Conservation (phyloP, 2,329 filamentous ascomycete species). For the Setomelanomma holmii region DNA sequence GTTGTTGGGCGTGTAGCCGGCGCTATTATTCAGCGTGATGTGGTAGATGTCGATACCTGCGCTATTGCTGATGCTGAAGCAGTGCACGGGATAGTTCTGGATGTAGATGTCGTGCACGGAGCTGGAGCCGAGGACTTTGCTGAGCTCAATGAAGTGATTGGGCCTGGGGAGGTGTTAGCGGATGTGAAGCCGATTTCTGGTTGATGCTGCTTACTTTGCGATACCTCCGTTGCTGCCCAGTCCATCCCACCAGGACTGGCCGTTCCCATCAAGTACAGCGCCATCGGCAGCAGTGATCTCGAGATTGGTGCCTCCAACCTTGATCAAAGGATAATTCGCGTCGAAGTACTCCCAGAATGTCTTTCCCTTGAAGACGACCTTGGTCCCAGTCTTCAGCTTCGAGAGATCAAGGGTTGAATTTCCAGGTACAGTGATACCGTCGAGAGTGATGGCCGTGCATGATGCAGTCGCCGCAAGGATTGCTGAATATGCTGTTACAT, state of each 20-base stretch:
- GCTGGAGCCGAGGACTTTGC: constrained; percentile 48
- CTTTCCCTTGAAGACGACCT: constrained; percentile 47
- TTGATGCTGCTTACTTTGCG: constrained; percentile 27
- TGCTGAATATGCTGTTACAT: constrained; percentile 28
- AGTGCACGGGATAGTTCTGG: constrained; percentile 62
- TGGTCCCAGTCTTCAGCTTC: constrained; percentile 50
- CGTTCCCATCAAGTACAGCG: constrained; percentile 34
- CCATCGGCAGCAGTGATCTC: constrained; percentile 51
- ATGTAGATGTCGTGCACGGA: constrained; percentile 55
- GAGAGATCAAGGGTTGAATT: constrained; percentile 50
- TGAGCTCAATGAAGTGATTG: constrained; percentile 45
- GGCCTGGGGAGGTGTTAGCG: constrained; percentile 12
- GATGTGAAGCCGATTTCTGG: background rate
- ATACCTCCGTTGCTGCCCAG: constrained; percentile 57
- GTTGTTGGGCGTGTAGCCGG: constrained; percentile 52
- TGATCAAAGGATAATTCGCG: constrained; percentile 44
- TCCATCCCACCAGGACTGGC: constrained; percentile 32
- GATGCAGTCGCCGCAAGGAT: constrained; percentile 45
- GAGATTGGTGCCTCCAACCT: constrained; percentile 47
- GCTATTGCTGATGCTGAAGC: constrained; percentile 54
- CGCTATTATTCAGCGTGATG: constrained; percentile 64
- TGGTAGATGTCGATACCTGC: constrained; percentile 52
- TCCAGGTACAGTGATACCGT: constrained; percentile 48
- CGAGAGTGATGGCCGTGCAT: constrained; percentile 53
- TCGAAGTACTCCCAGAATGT: constrained; percentile 42